Conservation (phyloP, 805 yeast genomes). For the Zygosaccharomyces kombuchaensis region DNA sequence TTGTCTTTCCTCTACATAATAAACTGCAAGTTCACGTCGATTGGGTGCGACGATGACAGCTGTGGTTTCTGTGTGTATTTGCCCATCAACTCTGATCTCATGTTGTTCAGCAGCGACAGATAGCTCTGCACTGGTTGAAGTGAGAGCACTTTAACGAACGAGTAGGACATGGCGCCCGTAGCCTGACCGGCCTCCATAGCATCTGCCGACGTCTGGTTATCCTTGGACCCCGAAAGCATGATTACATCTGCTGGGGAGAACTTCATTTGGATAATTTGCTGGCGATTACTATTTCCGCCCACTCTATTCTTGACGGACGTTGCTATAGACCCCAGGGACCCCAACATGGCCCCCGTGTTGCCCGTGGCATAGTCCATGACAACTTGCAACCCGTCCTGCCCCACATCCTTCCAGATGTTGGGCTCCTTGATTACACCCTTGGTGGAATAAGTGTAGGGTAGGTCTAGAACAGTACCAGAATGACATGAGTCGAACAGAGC, state of each 20-base stretch:
- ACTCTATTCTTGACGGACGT: conserved; percentile 40
- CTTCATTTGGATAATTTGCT: conserved; percentile 49
- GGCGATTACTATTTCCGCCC: conserved; percentile 39
- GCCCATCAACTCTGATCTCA: conserved; percentile 56
- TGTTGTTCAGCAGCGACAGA: conserved; percentile 61
- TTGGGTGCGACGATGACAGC: conserved; percentile 75
- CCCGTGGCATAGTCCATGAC: conserved; percentile 58
- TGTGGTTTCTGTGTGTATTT: conserved; percentile 83
- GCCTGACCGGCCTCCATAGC: conserved; percentile 64
- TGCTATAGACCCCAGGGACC: conserved; percentile 42
- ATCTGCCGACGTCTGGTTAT: conserved; percentile 79
- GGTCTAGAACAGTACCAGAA: conserved; percentile 76
- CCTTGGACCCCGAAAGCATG: conserved; percentile 76
- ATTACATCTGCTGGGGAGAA: conserved; percentile 75
- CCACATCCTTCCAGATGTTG: conserved; percentile 69
- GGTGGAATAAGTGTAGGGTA: conserved; percentile 77
- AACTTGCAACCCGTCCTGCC: conserved; percentile 58
- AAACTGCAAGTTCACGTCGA: conserved; percentile 55
- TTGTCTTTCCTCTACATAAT: conserved; percentile 12
- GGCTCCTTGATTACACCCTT: conserved; percentile 83
- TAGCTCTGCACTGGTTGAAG: conserved; percentile 64
- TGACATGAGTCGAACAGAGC: conserved; percentile 84
- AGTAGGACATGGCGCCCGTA: conserved; percentile 84
- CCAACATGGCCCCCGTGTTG: conserved; percentile 43
- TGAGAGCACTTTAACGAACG: conserved; percentile 61